Conservation (phyloP, 352 stramenopile genomes). For the Globisporangium cederbergense region DNA sequence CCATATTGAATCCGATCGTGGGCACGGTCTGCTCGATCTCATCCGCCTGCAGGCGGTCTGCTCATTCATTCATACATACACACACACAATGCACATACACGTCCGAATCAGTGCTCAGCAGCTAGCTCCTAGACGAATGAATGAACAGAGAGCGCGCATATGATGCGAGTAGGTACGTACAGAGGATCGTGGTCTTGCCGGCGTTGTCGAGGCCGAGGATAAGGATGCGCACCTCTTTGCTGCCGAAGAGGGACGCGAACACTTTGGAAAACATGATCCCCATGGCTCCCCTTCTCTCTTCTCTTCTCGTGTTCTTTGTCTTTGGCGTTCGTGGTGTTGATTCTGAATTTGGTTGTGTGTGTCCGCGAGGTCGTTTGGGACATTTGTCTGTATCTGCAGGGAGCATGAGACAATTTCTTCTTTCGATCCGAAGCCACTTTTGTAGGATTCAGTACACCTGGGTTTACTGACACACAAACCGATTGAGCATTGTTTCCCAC, state of each 20-base stretch:
- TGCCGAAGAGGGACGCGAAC: slow-evolving; percentile 98
- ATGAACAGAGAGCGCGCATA: neutral
- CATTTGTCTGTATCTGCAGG: too few species aligned
- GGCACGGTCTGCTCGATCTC: slow-evolving; percentile 99
- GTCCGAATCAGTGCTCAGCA: neutral
- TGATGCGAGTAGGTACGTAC: slow-evolving; percentile 42
- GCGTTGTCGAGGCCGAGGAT: slow-evolving; percentile 99
- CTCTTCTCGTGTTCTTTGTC: neutral
- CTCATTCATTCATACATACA: slow-evolving; percentile 4
- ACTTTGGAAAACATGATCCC: slow-evolving; percentile 97
- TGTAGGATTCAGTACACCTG: too few species aligned
- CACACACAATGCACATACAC: too few species aligned
- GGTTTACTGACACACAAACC: too few species aligned
- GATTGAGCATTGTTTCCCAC: too few species aligned
- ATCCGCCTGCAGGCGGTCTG: slow-evolving; percentile 81
- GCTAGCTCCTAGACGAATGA: neutral
- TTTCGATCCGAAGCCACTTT: too few species aligned
- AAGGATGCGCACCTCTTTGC: slow-evolving; percentile 99
- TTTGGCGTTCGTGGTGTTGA: too few species aligned
- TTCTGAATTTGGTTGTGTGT: too few species aligned
- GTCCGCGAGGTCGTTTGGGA: too few species aligned
- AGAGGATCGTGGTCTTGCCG: slow-evolving; percentile 99
- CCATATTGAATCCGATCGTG: slow-evolving; percentile 98
- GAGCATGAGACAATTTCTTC: too few species aligned
- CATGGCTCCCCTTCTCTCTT: slow-evolving; percentile 62